A percentile compares a stretch with the other conserved stretches of the same genome.
These are phyloP conservation scores for Crotalaria pallida DNA, from an alignment of 306 rosid species.

Conservation along the genomic window DNA sequence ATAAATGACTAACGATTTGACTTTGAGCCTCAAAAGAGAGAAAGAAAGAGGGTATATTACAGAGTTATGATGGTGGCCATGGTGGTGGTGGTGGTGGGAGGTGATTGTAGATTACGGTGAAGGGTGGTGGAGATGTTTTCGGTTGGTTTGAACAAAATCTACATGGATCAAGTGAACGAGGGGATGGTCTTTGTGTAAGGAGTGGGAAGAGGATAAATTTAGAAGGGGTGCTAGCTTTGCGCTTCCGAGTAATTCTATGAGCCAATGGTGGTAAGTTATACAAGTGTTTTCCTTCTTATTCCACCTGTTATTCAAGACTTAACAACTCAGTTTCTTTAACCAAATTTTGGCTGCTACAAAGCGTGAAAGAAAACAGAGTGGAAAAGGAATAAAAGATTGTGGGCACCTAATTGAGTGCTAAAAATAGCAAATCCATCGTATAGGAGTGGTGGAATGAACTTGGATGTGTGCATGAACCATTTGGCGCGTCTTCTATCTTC, in stretches of 20 bases:
- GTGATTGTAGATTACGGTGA: not conserved
- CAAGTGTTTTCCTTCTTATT: not conserved
- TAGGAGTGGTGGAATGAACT: not conserved
- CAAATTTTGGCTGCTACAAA: not conserved
- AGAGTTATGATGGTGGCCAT: not conserved
- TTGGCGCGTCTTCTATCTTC: not conserved
- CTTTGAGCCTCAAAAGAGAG: not conserved
- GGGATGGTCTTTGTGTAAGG: not conserved
- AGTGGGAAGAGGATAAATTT: not conserved
- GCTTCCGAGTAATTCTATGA: constrained; percentile 15
- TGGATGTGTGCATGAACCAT: not conserved
- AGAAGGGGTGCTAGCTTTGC: constrained; percentile 6
- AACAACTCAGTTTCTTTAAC: constrained; percentile 20
- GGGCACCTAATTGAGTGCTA: not conserved
- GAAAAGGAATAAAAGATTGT: not conserved
- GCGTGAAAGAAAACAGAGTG: not conserved
- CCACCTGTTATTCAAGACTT: not conserved
- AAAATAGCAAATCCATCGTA: not conserved
- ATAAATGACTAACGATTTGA: not conserved
- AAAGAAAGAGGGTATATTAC: not conserved
- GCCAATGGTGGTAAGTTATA: constrained; percentile 15
- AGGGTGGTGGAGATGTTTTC: not conserved
- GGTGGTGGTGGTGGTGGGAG: not conserved
- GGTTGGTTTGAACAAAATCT: not conserved
- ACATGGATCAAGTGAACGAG: not conserved